A percentile compares a stretch with the other conserved stretches of the same genome.
Conservation (phyloP, 257 asterid species). For the Rauvolfia tetraphylla region DNA sequence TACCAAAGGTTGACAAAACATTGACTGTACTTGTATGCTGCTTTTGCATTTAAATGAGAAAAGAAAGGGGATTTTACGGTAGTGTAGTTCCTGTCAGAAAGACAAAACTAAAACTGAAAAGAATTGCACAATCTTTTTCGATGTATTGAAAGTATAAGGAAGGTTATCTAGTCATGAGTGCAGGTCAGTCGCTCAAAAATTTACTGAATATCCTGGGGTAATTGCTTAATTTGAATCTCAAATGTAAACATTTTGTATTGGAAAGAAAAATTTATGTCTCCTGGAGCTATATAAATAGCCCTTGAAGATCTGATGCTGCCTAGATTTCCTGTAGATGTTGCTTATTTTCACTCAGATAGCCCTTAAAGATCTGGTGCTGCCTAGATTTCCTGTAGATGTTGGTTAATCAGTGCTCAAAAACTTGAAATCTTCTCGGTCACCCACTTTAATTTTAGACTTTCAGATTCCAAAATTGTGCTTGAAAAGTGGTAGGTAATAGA, state of each 20-base stretch:
- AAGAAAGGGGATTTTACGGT: background rate
- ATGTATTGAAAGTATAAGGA: background rate
- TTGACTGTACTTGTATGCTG: background rate
- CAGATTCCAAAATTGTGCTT: background rate
- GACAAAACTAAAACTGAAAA: background rate
- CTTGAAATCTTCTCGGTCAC: background rate
- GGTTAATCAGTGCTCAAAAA: background rate
- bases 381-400: background rate
- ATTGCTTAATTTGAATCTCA: no score
- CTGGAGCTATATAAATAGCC: no score
- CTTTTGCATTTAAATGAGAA: background rate
- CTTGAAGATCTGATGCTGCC: background rate
- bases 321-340: background rate
- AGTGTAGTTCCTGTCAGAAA: background rate
- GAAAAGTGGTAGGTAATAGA: background rate
- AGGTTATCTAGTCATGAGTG: background rate
- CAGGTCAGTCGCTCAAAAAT: background rate
- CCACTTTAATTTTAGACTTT: background rate
- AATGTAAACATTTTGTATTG: background rate
- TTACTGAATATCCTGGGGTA: background rate
- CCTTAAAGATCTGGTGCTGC: background rate
- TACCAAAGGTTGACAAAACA: background rate
- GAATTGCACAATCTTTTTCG: background rate
- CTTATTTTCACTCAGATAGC: background rate
- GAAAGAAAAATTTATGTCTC: background rate